Conservation (phyloP, 306 rosid species). For the Vigna reflexopilosa region DNA sequence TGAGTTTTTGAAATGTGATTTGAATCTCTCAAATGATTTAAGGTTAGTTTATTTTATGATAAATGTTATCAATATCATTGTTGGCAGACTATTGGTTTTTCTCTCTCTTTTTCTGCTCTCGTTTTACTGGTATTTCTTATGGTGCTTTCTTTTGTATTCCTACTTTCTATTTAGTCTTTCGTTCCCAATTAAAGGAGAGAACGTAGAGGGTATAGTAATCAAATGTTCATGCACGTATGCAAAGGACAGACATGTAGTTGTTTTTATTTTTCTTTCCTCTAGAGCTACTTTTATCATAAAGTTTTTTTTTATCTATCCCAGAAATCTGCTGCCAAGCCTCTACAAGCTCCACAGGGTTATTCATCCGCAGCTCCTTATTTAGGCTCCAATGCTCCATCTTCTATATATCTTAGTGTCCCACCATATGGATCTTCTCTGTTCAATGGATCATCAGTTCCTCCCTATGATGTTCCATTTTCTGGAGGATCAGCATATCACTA, state of each 20-base stretch:
- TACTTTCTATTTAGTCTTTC: neutral
- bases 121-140: neutral
- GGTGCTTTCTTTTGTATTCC: neutral
- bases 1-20: neutral
- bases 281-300: neutral
- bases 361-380: slow-evolving; percentile 77
- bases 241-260: neutral
- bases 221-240: slow-evolving; percentile 15
- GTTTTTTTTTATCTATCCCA: slow-evolving; percentile 36
- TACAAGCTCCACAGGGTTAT: slow-evolving; percentile 80
- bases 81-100: neutral
- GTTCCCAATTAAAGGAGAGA: neutral
- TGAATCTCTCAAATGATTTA: slow-evolving; percentile 23
- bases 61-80: neutral
- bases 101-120: neutral
- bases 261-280: neutral
- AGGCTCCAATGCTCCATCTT: slow-evolving; percentile 85
- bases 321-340: slow-evolving; percentile 91
- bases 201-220: neutral
- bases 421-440: slow-evolving; percentile 94
- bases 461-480: slow-evolving; percentile 89
- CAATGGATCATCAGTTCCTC: slow-evolving; percentile 88
- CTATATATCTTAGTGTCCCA: slow-evolving; percentile 90
- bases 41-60: slow-evolving; percentile 18
- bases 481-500: slow-evolving; percentile 97